Base-by-base conservation (phyloP, 2,329 filamentous ascomycete species). In the Neofusicoccum kwambonambiense region DNA sequence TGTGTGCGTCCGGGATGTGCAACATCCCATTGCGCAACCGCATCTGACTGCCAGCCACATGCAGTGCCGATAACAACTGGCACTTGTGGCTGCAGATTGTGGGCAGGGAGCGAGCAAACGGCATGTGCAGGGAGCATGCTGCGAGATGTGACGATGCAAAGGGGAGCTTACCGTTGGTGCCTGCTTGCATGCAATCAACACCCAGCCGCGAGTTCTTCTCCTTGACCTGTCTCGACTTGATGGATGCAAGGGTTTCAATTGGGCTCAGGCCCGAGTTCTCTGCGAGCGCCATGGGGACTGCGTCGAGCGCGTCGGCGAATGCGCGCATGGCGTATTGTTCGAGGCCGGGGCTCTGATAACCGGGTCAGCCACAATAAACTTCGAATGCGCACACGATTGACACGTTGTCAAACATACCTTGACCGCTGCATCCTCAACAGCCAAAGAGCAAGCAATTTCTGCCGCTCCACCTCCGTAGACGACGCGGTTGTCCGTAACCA, bases 281-380 rank as follows among this genome's bases (percentile, higher is more conserved):
- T 9, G 95, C 93, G 67, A 99, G 85, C 1, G 95, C 92, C 92
- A 99, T 95, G 39, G 95, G 95, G 1, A 99, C 86, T 1, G 91
- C 86, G 78, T 99, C 95, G 41, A 99, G 87, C 4, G 95, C 96
- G 79, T 98, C 94, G 67, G 95, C 87, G 76, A 99, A 99, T 27
- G 95, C 95, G 67, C 95, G 91, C 94, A 99, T 99, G 69, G 94
- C 93, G 79, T 99, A 99, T 81, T 99, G 95, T 81, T 97, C 94
- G 44, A 99, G 87, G n/a, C 95, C 95, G 27, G 93, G 92, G 61
- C 92, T 97, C 88, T 87, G 75, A 47, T 45, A 39, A 35, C 31
- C 15, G 60, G n/a, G 64, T 66, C 58, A 64, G 60, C 45, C 37
- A 37, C 45, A 13, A 64, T 22, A 57, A 47, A 17, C 41, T 11